phyloP scores from a whole-genome alignment of 441 rosid genomes.

The Syzygium syzygioides region DNA sequence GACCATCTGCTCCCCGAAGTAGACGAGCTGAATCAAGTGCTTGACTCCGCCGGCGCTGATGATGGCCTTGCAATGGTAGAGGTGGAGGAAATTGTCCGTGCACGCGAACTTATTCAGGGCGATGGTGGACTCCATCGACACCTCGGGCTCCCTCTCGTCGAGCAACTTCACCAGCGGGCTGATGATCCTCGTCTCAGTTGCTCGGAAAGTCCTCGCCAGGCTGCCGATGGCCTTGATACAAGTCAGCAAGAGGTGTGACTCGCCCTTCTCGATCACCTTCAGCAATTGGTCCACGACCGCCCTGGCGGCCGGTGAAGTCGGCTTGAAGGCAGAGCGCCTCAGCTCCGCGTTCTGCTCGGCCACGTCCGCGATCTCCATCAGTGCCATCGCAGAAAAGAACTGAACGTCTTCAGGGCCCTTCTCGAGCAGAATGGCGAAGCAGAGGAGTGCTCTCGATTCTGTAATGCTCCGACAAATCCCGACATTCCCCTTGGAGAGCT shows the following conservation, averaged over 20 bases:
- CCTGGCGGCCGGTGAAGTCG: slow-evolving; percentile 84
- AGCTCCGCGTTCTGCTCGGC: slow-evolving; percentile 78
- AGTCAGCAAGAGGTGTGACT: slow-evolving; percentile 62
- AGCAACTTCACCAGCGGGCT: slow-evolving; percentile 68
- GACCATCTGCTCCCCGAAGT: slow-evolving; percentile 65
- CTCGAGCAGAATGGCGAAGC: slow-evolving; percentile 81
- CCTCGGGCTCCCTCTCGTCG: slow-evolving; percentile 65
- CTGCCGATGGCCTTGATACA: slow-evolving; percentile 80
- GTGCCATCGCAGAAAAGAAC: slow-evolving; percentile 81
- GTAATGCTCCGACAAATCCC: slow-evolving; percentile 76
- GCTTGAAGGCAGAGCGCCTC: slow-evolving; percentile 89
- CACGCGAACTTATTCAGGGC: slow-evolving; percentile 76
- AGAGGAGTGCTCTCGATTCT: slow-evolving; percentile 88
- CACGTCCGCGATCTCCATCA: slow-evolving; percentile 83
- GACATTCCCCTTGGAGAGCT: slow-evolving; percentile 63
- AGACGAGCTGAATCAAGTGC: slow-evolving; percentile 71
- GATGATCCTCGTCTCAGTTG: slow-evolving; percentile 82
- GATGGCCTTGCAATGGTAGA: slow-evolving; percentile 74
- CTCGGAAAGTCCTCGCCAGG: slow-evolving; percentile 77
- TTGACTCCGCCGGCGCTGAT: slow-evolving; percentile 75
- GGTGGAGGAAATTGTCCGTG: slow-evolving; percentile 60
- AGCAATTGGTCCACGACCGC: slow-evolving; percentile 73
- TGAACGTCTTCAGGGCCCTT: slow-evolving; percentile 68
- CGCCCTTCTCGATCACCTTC: slow-evolving; percentile 56
- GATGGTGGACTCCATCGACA: slow-evolving; percentile 54